Conservation (phyloP, 2,329 filamentous ascomycete genomes). For the Fusarium abutilonis region DNA sequence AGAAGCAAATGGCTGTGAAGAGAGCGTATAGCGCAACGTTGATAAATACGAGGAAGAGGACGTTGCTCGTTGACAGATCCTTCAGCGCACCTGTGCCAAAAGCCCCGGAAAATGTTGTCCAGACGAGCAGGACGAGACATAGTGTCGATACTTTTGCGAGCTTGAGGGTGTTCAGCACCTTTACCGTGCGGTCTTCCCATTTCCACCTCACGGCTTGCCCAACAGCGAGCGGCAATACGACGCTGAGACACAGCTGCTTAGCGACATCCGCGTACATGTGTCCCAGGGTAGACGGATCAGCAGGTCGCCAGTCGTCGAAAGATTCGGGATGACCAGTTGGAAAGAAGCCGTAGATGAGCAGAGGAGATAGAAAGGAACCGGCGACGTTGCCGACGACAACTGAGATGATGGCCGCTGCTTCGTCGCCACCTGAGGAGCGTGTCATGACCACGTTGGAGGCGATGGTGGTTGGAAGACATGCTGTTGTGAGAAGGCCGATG, state of each 20-base stretch:
- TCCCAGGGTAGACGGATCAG: slow-evolving; percentile 62
- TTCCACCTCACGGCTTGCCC: slow-evolving; percentile 68
- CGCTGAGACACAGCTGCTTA: slow-evolving; percentile 73
- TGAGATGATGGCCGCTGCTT: slow-evolving; percentile 72
- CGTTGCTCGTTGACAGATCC: slow-evolving; percentile 65
- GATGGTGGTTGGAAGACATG: slow-evolving; percentile 77
- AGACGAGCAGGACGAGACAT: slow-evolving; percentile 60
- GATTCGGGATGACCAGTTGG: slow-evolving; percentile 56
- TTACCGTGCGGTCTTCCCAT: slow-evolving; percentile 62
- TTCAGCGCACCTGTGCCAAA: slow-evolving; percentile 72
- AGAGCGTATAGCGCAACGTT: slow-evolving; percentile 71
- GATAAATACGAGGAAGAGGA: slow-evolving; percentile 74
- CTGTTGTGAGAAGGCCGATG: slow-evolving; percentile 72
- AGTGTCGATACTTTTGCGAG: slow-evolving; percentile 60
- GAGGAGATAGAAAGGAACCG: slow-evolving; percentile 73
- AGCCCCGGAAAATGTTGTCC: slow-evolving; percentile 73
- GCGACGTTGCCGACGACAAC: slow-evolving; percentile 76
- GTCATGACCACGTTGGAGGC: slow-evolving; percentile 81
- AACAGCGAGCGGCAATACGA: slow-evolving; percentile 70
- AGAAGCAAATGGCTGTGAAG: slow-evolving; percentile 70
- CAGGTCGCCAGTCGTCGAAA: slow-evolving; percentile 66
- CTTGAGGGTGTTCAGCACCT: slow-evolving; percentile 63
- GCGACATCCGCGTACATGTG: slow-evolving; percentile 74
- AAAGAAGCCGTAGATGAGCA: slow-evolving; percentile 70
- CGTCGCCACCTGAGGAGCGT: slow-evolving; percentile 72